phyloP scores from a whole-genome alignment of 331 rosid genomes.

The Quercus tomentella region DNA sequence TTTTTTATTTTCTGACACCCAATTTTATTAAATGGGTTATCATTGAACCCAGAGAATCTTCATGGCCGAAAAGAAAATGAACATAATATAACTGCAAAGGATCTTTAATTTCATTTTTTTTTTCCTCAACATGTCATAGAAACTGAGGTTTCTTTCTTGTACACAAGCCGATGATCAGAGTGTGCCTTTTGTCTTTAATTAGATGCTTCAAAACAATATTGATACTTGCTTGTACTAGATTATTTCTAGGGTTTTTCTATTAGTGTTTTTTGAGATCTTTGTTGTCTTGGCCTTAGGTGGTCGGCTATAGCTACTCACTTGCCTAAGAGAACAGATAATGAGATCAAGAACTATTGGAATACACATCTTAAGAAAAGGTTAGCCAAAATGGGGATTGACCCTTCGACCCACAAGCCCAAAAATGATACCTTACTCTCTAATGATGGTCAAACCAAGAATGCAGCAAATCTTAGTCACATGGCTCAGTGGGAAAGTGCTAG shows the following conservation, averaged over 20 bases:
- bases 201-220: not conserved
- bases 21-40: constrained; percentile 24
- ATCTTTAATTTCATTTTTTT: not conserved
- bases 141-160: not conserved
- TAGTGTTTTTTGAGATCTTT: constrained; percentile 15
- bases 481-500: constrained; percentile 99
- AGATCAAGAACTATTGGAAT: constrained; percentile 97
- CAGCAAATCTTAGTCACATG: constrained; percentile 92
- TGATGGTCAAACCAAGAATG: constrained; percentile 80
- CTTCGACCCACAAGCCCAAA: constrained; percentile 91
- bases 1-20: constrained; percentile 32
- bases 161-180: not conserved
- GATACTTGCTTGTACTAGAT: not conserved
- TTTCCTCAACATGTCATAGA: not conserved
- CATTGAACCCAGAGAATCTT: constrained; percentile 26
- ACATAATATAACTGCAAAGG: not conserved
- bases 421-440: constrained; percentile 63
- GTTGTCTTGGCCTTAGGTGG: constrained; percentile 63
- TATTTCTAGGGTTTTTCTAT: constrained; percentile 20
- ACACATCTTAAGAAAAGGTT: constrained; percentile 92
- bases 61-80: constrained; percentile 5
- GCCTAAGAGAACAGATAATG: constrained; percentile 93
- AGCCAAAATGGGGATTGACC: constrained; percentile 97
- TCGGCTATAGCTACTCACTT: constrained; percentile 99
- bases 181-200: not conserved